Evolutionary conservation across 2,329 filamentous ascomycete species (phyloP).

Genomic region (Aspergillus latus): DNA sequence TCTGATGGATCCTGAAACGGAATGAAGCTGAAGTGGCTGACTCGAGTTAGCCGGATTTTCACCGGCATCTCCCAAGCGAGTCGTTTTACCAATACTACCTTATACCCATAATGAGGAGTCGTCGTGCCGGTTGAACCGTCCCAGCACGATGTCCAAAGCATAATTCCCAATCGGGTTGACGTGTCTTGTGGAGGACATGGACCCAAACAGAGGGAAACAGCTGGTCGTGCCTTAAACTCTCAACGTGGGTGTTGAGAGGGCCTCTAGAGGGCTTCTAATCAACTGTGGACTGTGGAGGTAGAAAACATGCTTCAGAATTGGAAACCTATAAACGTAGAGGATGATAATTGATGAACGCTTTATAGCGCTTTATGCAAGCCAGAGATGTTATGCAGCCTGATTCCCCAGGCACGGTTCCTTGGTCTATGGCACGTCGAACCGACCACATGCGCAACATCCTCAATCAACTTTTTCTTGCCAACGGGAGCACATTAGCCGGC

Average conservation of each 20-base stretch:
- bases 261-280: not conserved
- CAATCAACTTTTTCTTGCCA: constrained; percentile 32
- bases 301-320: not conserved
- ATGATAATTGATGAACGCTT: not conserved
- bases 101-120: not conserved
- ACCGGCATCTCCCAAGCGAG: not conserved
- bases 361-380: not conserved
- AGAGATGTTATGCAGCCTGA: not conserved
- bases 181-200: not conserved
- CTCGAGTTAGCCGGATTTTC: not conserved
- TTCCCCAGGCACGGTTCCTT: not conserved
- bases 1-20: not conserved
- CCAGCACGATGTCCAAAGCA: not conserved
- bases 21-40: not conserved
- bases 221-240: not conserved
- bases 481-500: constrained; percentile 15
- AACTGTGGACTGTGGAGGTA: not conserved
- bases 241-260: not conserved
- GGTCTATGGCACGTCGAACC: constrained; percentile 19
- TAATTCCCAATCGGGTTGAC: constrained; percentile 13
- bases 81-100: too few species aligned
- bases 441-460: constrained; percentile 24
- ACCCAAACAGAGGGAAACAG: not conserved
- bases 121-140: not conserved
- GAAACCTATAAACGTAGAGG: not conserved